These are phyloP conservation scores for Parachaetomium inaequale DNA, from an alignment of 495 filamentous ascomycete species.

Conservation along the genomic window DNA sequence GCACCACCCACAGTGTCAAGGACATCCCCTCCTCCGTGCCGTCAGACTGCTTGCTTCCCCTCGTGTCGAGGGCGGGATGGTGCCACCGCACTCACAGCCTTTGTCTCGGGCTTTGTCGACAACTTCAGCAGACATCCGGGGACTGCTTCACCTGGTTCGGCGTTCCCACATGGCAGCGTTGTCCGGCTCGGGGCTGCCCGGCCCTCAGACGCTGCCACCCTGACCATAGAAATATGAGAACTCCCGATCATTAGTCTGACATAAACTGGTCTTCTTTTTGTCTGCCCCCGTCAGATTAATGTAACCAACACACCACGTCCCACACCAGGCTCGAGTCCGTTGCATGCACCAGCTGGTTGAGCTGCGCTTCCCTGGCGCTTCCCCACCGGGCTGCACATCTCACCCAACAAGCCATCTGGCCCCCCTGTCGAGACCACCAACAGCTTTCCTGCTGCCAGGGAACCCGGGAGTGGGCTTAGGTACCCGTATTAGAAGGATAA, in stretches of 20 bases:
- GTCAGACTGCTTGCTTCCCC: not conserved
- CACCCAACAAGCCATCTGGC: slow-evolving; percentile 15
- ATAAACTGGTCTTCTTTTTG: not conserved
- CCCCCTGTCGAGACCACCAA: slow-evolving; percentile 4
- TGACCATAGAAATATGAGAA: slow-evolving; percentile 1
- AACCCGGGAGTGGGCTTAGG: not conserved
- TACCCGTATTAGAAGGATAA: slow-evolving; percentile 8
- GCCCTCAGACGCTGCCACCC: not conserved
- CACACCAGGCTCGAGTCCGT: not conserved
- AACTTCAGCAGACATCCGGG: not conserved
- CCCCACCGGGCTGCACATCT: slow-evolving; percentile 2
- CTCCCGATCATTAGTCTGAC: not conserved
- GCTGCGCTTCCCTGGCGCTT: not conserved
- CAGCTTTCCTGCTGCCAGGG: slow-evolving; percentile 10
- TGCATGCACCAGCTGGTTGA: not conserved
- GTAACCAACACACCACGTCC: not conserved
- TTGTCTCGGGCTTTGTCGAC: slow-evolving; percentile 11
- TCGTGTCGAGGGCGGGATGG: slow-evolving; percentile 3
- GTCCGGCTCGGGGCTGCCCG: not conserved
- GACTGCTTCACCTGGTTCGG: not conserved
- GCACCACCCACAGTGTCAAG: not conserved
- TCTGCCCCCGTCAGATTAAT: slow-evolving; percentile 2
- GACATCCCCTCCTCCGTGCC: not conserved
- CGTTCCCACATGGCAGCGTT: slow-evolving; percentile 2
- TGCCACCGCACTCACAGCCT: not conserved